A percentile compares a stretch with the other conserved stretches of the same genome.
Conservation (phyloP, 805 yeast species). For the Cyberlindnera maritima region DNA sequence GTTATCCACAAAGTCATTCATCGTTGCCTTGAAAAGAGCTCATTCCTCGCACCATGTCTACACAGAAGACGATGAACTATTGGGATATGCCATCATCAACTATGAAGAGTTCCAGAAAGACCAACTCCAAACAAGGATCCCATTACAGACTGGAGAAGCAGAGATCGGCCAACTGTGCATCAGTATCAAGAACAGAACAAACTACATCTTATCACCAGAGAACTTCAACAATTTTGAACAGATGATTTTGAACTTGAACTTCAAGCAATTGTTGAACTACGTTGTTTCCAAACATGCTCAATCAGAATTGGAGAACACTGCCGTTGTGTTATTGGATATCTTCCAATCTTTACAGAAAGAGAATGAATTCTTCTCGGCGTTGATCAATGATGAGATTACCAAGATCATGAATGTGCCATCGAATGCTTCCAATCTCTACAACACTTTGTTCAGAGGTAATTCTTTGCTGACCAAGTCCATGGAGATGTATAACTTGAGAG, state of each 20-base stretch:
- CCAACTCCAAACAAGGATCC: slow-evolving; percentile 33
- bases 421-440: slow-evolving; percentile 41
- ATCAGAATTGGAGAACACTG: slow-evolving; percentile 49
- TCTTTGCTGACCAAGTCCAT: slow-evolving; percentile 78
- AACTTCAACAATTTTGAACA: slow-evolving; percentile 62
- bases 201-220: slow-evolving; percentile 56
- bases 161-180: slow-evolving; percentile 59
- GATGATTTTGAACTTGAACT: slow-evolving; percentile 52
- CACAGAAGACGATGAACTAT: slow-evolving; percentile 34
- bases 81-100: slow-evolving; percentile 20
- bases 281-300: slow-evolving; percentile 27
- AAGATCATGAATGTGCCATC: slow-evolving; percentile 11
- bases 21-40: slow-evolving; percentile 42
- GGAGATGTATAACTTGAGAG: slow-evolving; percentile 70
- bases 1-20: slow-evolving; percentile 46
- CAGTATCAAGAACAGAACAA: slow-evolving; percentile 47
- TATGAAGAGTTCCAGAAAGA: slow-evolving; percentile 21
- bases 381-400: slow-evolving; percentile 64
- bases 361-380: slow-evolving; percentile 66
- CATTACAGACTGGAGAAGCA: slow-evolving; percentile 39
- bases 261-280: slow-evolving; percentile 50
- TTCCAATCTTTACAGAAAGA: slow-evolving; percentile 70
- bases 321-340: slow-evolving; percentile 64
- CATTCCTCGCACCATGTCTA: slow-evolving; percentile 10
- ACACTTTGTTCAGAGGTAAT: slow-evolving; percentile 78